Evolutionary conservation across 2,329 filamentous ascomycete species (phyloP).

Genomic region (Penicillium sp.): DNA sequence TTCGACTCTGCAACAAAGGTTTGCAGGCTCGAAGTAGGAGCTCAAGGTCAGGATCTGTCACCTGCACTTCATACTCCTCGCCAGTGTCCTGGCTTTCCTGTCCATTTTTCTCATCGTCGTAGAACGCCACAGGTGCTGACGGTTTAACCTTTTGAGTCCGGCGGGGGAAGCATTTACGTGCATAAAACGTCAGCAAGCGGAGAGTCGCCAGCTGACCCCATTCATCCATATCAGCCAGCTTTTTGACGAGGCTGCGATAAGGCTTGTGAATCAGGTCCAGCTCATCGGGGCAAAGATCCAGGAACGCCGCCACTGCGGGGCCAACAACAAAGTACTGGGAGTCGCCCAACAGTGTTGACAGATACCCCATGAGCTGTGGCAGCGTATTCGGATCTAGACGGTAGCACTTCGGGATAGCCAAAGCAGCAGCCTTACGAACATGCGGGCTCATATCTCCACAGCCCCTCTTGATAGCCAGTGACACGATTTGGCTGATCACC

Average conservation of each 20-base stretch:
- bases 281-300: conserved; percentile 84
- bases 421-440: conserved; percentile 86
- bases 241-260: conserved; percentile 80
- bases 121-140: conserved; percentile 70
- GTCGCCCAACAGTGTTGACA: conserved; percentile 77
- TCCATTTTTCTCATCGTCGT: conserved; percentile 65
- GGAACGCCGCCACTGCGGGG: conserved; percentile 83
- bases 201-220: conserved; percentile 90
- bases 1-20: conserved; percentile 87
- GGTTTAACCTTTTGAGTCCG: conserved; percentile 61
- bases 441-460: conserved; percentile 91
- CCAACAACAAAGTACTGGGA: conserved; percentile 97
- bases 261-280: conserved; percentile 89
- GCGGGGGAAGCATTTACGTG: conserved; percentile 81
- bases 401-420: conserved; percentile 96
- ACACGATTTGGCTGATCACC: conserved; percentile 96
- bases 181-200: conserved; percentile 79
- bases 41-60: conserved; percentile 79
- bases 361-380: conserved; percentile 80
- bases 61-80: conserved; percentile 55
- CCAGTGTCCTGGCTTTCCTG: conserved; percentile 48
- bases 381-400: conserved; percentile 81
- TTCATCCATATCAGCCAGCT: conserved; percentile 98
- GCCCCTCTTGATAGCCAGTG: conserved; percentile 91
- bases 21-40: conserved; percentile 77